These are phyloP conservation scores for Ramaria rubella DNA, from an alignment of 768 basidiomycete species.

Conservation along the genomic window DNA sequence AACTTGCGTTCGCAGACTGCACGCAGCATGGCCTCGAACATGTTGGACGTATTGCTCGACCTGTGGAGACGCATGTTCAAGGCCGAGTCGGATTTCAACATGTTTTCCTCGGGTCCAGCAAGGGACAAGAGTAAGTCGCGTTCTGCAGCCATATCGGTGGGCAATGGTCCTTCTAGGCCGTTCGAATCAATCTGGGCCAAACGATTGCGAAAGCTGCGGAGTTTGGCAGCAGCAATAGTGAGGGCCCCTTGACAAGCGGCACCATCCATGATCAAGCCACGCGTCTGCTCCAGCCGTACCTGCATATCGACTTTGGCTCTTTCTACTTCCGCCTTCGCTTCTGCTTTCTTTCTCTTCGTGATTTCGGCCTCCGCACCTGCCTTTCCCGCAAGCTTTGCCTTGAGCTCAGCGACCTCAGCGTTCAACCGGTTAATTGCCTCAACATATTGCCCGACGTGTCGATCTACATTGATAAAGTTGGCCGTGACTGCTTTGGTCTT, in stretches of 20 bases:
- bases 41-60: slow-evolving; percentile 66
- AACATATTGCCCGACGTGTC: slow-evolving; percentile 93
- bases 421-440: slow-evolving; percentile 90
- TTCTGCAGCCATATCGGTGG: slow-evolving; percentile 66
- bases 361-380: slow-evolving; percentile 55
- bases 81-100: slow-evolving; percentile 49
- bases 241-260: slow-evolving; percentile 68
- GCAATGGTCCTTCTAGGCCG: slow-evolving; percentile 37
- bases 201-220: slow-evolving; percentile 57
- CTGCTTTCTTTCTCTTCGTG: slow-evolving; percentile 57
- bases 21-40: slow-evolving; percentile 84
- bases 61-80: slow-evolving; percentile 55
- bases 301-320: slow-evolving; percentile 68
- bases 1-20: slow-evolving; percentile 74
- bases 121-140: slow-evolving; percentile 60
- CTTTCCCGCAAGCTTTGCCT: slow-evolving; percentile 76
- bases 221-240: slow-evolving; percentile 59
- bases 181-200: slow-evolving; percentile 37
- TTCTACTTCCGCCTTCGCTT: slow-evolving; percentile 68
- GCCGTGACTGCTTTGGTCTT: slow-evolving; percentile 95
- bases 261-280: slow-evolving; percentile 65
- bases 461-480: slow-evolving; percentile 90
- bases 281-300: slow-evolving; percentile 63
- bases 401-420: slow-evolving; percentile 75
- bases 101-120: slow-evolving; percentile 64